Percentiles rank a stretch among this genome's conserved stretches.
These are phyloP conservation scores for Aspergillus mulundensis DNA, from an alignment of 495 filamentous ascomycete species.

Conservation along the genomic window DNA sequence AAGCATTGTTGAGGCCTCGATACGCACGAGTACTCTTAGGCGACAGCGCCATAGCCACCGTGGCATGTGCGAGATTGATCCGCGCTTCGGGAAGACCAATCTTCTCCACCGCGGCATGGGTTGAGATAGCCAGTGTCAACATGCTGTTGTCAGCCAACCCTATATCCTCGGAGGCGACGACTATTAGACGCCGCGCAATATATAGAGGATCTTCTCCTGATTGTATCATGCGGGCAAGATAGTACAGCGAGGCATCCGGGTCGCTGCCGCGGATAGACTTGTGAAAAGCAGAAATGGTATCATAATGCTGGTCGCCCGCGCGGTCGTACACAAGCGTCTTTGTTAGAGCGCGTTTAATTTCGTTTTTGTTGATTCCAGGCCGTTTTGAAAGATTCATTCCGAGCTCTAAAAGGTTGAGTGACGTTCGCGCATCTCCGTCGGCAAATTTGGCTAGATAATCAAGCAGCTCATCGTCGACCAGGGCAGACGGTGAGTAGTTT, in stretches of 20 bases:
- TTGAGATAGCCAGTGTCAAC: constrained; percentile 75
- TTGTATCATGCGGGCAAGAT: constrained; percentile 92
- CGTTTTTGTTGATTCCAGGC: constrained; percentile 52
- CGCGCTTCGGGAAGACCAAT: constrained; percentile 92
- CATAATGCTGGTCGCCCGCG: constrained; percentile 90
- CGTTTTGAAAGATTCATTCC: constrained; percentile 62
- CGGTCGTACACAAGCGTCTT: constrained; percentile 93
- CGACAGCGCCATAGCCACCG: constrained; percentile 76
- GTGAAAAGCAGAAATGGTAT: constrained; percentile 95
- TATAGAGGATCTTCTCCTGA: constrained; percentile 92
- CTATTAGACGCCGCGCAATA: constrained; percentile 85
- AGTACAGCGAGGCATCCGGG: constrained; percentile 85
- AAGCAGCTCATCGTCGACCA: constrained; percentile 75
- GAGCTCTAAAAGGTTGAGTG: constrained; percentile 87
- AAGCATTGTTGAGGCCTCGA: constrained; percentile 73
- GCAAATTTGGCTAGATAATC: constrained; percentile 78
- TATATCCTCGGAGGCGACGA: constrained; percentile 88
- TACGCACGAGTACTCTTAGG: constrained; percentile 87
- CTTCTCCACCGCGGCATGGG: constrained; percentile 80
- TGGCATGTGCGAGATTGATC: constrained; percentile 84
- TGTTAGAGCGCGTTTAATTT: constrained; percentile 75
- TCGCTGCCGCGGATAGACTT: constrained; percentile 88
- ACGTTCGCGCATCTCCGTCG: constrained; percentile 88
- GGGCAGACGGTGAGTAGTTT: constrained; percentile 48
- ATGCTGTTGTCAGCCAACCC: constrained; percentile 87